Percentiles rank a stretch among this genome's conserved stretches.
Conservation (phyloP, 331 rosid species). For the Malus hybrid region DNA sequence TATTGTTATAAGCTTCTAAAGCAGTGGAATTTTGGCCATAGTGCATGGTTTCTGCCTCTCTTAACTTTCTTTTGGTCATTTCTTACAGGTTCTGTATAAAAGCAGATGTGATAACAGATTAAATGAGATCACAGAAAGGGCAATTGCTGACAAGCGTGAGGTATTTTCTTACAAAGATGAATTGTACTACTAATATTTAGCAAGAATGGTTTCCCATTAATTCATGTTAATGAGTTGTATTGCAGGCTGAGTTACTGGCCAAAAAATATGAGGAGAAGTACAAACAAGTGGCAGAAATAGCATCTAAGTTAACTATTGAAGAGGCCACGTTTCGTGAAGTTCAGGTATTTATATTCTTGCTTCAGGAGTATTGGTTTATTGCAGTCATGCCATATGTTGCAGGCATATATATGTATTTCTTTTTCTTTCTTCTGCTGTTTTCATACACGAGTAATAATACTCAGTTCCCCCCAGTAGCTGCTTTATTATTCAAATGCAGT, state of each 20-base stretch:
- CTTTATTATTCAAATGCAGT: not conserved
- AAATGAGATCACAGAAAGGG: conserved; percentile 96
- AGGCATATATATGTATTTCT: not conserved
- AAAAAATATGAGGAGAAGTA: conserved; percentile 92
- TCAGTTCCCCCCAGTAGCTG: not conserved
- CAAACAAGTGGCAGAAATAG: conserved; percentile 91
- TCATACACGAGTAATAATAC: not conserved
- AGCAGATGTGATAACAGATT: conserved; percentile 90
- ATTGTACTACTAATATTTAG: not conserved
- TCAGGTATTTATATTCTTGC: conserved; percentile 47
- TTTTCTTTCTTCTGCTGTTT: not conserved
- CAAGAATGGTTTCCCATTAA: conserved; percentile 12
- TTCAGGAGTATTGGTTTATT: not conserved
- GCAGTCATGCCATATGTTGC: not conserved
- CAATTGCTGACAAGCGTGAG: conserved; percentile 90
- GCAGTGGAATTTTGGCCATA: not conserved
- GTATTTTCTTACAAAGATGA: conserved; percentile 26
- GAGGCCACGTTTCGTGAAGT: conserved; percentile 88
- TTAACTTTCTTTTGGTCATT: conserved; percentile 4
- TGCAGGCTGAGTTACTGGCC: conserved; percentile 70
- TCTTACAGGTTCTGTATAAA: conserved; percentile 71
- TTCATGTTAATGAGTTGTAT: conserved; percentile 13
- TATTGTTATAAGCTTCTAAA: not conserved
- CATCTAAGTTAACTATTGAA: conserved; percentile 83
- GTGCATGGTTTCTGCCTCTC: not conserved